Percentiles rank a stretch among this genome's conserved stretches.
Evolutionary conservation across 805 yeast species (phyloP).

Genomic region (Candida tammaniensis): DNA sequence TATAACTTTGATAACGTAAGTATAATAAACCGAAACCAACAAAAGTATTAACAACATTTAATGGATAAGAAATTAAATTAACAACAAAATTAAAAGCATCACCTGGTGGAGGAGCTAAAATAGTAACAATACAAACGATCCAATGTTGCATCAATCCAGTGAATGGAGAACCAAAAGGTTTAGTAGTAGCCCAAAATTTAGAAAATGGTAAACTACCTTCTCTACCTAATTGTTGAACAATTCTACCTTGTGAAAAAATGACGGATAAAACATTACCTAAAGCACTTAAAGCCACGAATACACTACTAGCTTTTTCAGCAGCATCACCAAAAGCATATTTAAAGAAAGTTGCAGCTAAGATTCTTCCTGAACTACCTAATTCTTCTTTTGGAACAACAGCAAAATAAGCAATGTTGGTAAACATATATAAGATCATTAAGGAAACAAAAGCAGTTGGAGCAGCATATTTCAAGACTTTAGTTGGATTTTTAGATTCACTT

Average conservation of each 20-base stretch:
- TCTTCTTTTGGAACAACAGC: conserved; percentile 75
- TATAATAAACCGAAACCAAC: conserved; percentile 63
- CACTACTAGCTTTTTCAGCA: conserved; percentile 73
- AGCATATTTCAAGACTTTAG: conserved; percentile 62
- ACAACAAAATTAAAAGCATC: conserved; percentile 82
- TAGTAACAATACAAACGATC: conserved; percentile 68
- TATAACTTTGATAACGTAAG: conserved; percentile 49
- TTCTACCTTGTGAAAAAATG: conserved; percentile 77
- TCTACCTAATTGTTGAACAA: conserved; percentile 76
- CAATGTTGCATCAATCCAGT: conserved; percentile 76
- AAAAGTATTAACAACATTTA: conserved; percentile 67
- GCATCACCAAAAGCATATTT: conserved; percentile 63
- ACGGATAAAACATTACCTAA: conserved; percentile 81
- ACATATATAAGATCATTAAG: conserved; percentile 65
- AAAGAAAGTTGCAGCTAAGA: conserved; percentile 76
- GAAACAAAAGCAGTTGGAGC: conserved; percentile 70
- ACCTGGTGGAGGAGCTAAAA: conserved; percentile 82
- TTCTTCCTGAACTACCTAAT: conserved; percentile 57
- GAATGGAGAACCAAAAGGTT: conserved; percentile 71
- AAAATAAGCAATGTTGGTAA: conserved; percentile 75
- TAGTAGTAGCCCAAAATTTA: conserved; percentile 63
- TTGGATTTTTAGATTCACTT: conserved; percentile 75
- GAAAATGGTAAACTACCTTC: conserved; percentile 80
- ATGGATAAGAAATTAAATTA: conserved; percentile 78
- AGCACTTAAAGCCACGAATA: conserved; percentile 77